Evolutionary conservation across 441 rosid genomes (phyloP).

Genomic region (Gossypium gossypioides): DNA sequence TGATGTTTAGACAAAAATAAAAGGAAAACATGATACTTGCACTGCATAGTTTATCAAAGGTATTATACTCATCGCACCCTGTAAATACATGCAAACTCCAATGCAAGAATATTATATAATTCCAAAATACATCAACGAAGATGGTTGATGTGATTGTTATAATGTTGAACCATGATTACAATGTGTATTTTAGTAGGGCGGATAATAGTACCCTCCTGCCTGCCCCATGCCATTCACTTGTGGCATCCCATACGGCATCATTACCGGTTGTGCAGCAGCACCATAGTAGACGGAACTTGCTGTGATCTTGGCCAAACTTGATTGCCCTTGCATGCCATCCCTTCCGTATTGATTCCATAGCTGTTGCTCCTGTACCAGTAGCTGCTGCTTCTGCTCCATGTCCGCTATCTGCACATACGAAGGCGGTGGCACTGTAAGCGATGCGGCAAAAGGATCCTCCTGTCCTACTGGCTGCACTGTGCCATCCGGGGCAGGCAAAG

Average conservation of each 20-base stretch:
- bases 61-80: not conserved
- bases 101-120: not conserved
- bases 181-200: slow-evolving; percentile 16
- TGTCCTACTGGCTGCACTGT: slow-evolving; percentile 36
- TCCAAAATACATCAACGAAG: not conserved
- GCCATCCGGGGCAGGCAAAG: slow-evolving; percentile 53
- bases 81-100: not conserved
- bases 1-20: too few species aligned
- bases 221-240: slow-evolving; percentile 33
- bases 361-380: slow-evolving; percentile 44
- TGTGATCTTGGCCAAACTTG: slow-evolving; percentile 27
- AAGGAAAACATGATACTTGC: not conserved
- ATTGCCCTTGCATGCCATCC: slow-evolving; percentile 51
- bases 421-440: slow-evolving; percentile 45
- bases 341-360: slow-evolving; percentile 45
- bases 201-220: slow-evolving; percentile 37
- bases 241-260: slow-evolving; percentile 46
- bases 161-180: not conserved
- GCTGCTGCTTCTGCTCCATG: slow-evolving; percentile 49
- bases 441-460: slow-evolving; percentile 51
- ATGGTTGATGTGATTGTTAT: not conserved
- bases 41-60: not conserved
- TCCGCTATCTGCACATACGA: slow-evolving; percentile 61
- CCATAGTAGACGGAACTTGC: slow-evolving; percentile 23
- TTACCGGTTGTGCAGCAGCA: slow-evolving; percentile 22